Percentiles rank a stretch among this genome's conserved stretches.
Evolutionary conservation across 1,284 basidiomycete species (phyloP).

Genomic region (Ceratobasidium sp.): DNA sequence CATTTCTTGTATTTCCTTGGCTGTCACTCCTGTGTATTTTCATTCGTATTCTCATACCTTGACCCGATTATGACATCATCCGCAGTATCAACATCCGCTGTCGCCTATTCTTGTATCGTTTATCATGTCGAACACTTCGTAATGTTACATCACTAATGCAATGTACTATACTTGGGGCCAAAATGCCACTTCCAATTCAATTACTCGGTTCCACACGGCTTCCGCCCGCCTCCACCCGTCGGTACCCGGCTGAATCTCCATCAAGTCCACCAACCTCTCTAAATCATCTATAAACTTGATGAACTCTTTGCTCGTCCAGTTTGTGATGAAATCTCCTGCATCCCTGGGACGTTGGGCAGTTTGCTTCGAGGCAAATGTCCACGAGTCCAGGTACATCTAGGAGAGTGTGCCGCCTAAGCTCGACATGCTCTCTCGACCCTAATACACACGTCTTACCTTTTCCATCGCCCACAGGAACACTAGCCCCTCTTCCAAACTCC

Average conservation of each 20-base stretch:
- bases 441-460: slow-evolving; percentile 58
- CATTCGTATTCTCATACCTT: background rate
- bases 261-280: slow-evolving; percentile 64
- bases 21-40: background rate
- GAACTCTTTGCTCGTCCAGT: slow-evolving; percentile 75
- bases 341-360: slow-evolving; percentile 50
- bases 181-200: slow-evolving; percentile 70
- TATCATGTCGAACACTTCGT: background rate
- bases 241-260: slow-evolving; percentile 58
- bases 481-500: slow-evolving; percentile 69
- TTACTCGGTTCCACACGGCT: slow-evolving; percentile 65
- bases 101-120: slow-evolving; percentile 12
- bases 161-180: slow-evolving; percentile 60
- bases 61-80: background rate
- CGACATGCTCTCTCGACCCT: background rate
- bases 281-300: slow-evolving; percentile 68
- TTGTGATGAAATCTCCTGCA: slow-evolving; percentile 64
- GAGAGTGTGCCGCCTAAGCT: slow-evolving; percentile 1
- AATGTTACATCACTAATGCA: background rate
- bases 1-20: background rate
- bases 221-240: slow-evolving; percentile 62
- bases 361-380: slow-evolving; percentile 57
- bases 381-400: slow-evolving; percentile 70
- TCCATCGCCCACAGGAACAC: slow-evolving; percentile 84
- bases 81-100: background rate